phyloP scores from a whole-genome alignment of 1,284 basidiomycete species.

The Apiotrichum siamense region DNA sequence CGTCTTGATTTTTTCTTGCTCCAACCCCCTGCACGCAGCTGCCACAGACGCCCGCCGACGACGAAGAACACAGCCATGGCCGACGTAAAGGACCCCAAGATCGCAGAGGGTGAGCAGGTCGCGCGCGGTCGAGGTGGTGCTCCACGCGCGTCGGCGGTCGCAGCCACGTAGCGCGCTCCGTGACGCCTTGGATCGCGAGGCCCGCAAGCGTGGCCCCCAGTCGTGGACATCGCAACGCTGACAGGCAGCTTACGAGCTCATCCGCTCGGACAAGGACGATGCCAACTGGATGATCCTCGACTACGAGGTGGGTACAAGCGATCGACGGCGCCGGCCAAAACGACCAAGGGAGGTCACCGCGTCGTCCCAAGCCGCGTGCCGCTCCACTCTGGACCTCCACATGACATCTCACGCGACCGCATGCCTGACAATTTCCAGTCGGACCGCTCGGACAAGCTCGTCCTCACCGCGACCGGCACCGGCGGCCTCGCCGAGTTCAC shows the following conservation, averaged over 20 bases:
- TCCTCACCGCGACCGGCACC: constrained; percentile 66
- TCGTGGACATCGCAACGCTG: no score
- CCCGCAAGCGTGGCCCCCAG: no score
- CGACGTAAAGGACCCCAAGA: constrained; percentile 69
- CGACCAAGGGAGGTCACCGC: no score
- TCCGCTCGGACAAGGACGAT: constrained; percentile 71
- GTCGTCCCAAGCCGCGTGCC: no score
- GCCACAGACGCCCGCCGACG: neutral
- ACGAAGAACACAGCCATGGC: constrained; percentile 56
- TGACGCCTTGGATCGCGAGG: constrained; percentile 7
- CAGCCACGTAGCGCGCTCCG: neutral
- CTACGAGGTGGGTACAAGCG: constrained; percentile 65
- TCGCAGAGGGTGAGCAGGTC: constrained; percentile 61
- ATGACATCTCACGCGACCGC: no score
- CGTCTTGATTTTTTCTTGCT: neutral
- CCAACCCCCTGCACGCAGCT: neutral
- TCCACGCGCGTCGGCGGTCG: neutral
- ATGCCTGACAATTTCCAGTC: constrained; percentile 52
- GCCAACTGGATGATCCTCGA: constrained; percentile 81
- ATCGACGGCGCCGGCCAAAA: no score
- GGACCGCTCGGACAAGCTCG: constrained; percentile 76
- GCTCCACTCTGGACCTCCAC: no score
- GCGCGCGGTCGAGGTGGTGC: neutral
- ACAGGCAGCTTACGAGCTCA: constrained; percentile 69
- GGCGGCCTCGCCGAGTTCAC: constrained; percentile 71